Base-by-base conservation (phyloP, 1,284 basidiomycete species). In the Malassezia cuniculi region DNA sequence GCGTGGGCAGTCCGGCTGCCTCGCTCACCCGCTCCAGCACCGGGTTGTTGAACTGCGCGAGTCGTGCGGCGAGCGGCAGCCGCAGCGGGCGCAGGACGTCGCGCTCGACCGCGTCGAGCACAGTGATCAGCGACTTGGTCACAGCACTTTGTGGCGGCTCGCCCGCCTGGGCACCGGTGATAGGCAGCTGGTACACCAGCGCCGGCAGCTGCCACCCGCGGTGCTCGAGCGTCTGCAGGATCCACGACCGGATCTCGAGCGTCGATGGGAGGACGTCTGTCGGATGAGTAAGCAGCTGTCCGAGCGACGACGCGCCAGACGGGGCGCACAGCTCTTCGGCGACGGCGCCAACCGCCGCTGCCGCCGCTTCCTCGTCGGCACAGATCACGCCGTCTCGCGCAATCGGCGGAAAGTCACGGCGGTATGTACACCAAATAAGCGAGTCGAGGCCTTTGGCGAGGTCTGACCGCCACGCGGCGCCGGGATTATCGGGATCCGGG, bases 381-480 rank as follows among this genome's bases (percentile, higher is more conserved):
- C 30, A 55, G 21, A 65, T 63, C 42, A 39, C 40, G n/a, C 61
- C 61, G 36, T 63, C 60, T 6, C 57, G 45, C 7, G 60, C 36
- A 34, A 65, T 65, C 16, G 62, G 58, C 3, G 45, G 43, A 43
- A 65, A 65, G 14, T 63, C 45, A 30, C 49, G 57, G 28, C 62
- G 55, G 35, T 65, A 65, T 5, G 60, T 61, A 41, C 62, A 65
- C 62, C 62, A 65, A 31, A 65, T 49, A 12, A 60, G 44, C 0
- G 52, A 59, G 28, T 45, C 43, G 28, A 61, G 55, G 24, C 56
- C 56, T 6, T 34, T 19, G 22, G 59, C 41, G 21, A 54, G 20
- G 14, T 24, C 20, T n/a, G 12, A 6, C 10, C 31, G 39, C 39
- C 31, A 42, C 12, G 27, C 22, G 22, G 22, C 22, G 22, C 22